Conservation (phyloP, 345 rosid species). For the Linum tenue region DNA sequence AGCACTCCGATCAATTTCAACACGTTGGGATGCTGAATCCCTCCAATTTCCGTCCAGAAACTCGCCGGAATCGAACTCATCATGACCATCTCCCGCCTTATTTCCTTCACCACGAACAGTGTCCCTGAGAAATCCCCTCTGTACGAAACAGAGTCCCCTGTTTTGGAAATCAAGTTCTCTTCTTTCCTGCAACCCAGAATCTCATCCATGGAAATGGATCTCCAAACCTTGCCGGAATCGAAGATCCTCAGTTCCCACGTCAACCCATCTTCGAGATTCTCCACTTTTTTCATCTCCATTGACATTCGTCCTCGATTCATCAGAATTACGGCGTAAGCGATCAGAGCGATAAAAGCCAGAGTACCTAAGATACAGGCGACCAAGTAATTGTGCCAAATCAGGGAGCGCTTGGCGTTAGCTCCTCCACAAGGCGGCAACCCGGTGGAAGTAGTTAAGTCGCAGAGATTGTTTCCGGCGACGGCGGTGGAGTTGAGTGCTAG, state of each 20-base stretch:
- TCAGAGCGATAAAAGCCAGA: constrained; percentile 22
- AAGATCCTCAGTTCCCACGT: constrained; percentile 57
- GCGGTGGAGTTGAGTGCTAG: constrained; percentile 66
- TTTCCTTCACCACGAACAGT: constrained; percentile 38
- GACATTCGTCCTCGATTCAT: constrained; percentile 24
- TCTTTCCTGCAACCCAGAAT: constrained; percentile 36
- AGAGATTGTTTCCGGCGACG: constrained; percentile 58
- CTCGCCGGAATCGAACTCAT: constrained; percentile 21
- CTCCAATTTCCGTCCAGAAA: constrained; percentile 33
- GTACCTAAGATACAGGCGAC: constrained; percentile 31
- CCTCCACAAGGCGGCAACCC: constrained; percentile 53
- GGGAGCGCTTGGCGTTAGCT: constrained; percentile 16
- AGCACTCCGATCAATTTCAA: constrained; percentile 43
- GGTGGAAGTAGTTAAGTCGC: constrained; percentile 33
- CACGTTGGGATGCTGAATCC: constrained; percentile 49
- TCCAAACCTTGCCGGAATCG: constrained; percentile 30
- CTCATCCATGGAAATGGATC: constrained; percentile 30
- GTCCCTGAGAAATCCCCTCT: constrained; percentile 17
- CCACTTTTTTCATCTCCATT: constrained; percentile 39
- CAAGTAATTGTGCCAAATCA: constrained; percentile 36
- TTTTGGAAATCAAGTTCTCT: constrained; percentile 32
- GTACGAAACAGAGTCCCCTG: constrained; percentile 16
- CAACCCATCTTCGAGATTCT: constrained; percentile 45
- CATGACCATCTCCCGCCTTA: constrained; percentile 17
- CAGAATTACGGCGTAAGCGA: constrained; percentile 24